Evolutionary conservation across 2,329 filamentous ascomycete genomes (phyloP), one percentile per base, ranked within the genome.

Genomic region (Xylaria sp.): DNA sequence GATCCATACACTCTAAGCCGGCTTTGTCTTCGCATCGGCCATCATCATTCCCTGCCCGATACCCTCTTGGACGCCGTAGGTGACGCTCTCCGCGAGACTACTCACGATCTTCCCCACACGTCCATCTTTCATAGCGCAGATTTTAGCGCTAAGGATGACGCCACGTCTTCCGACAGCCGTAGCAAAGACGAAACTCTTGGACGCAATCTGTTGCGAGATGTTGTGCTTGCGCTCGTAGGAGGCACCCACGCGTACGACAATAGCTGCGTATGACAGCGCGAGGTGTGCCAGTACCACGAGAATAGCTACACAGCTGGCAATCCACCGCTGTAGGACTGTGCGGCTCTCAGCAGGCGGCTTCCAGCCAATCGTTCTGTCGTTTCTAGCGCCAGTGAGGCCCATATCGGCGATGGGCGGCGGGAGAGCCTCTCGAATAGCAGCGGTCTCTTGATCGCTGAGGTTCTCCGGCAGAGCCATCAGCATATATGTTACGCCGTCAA

Each of bases 1-100:
- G 54, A 2, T n/a, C 11, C 30, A 24, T 21, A 11, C 8, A 57
- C 2, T 17, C 57, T 34, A 64, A 4, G n/a, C 32, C 42, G 17
- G 19, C 14, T 34, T 65, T 50, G 61, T 64, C 65, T 68, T 73
- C 68, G 69, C 69, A 48, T 76, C 71, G 36, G 76, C 72, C 62
- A 74, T 68, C 30, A 64, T 64, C 45, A 78, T 53, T 14, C 77
- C 77, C 12, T 78, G 78, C 19, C 81, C 80, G 84, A 85, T 81
- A 5, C 91, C 90, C 72, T 93, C 89, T 73, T 89, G 88, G 50
- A 93, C 81, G 0, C 91, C 92, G 14, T 88, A 89, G 1, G 88
- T 85, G 59, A 93, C 80, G 21, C 89, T 87, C 69, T 90, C 85
- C 1, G 85, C 83, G 9, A 86, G 75, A 36, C 87, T 85, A 19